These are phyloP conservation scores for Penicillium desertorum DNA, from an alignment of 495 filamentous ascomycete genomes.

Conservation along the genomic window DNA sequence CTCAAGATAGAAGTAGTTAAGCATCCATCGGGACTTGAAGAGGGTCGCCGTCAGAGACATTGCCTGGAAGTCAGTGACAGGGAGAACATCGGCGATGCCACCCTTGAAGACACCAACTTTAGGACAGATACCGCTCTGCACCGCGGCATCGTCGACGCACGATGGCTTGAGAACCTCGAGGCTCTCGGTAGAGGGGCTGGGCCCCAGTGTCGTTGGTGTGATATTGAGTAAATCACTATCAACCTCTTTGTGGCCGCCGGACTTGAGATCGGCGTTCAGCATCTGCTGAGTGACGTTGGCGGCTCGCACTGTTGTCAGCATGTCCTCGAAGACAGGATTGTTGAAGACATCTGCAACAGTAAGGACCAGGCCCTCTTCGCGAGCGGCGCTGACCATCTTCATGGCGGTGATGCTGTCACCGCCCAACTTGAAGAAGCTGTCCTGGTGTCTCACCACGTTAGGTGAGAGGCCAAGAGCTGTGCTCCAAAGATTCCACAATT, in stretches of 20 bases:
- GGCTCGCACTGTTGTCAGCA: constrained; percentile 38
- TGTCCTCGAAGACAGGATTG: constrained; percentile 48
- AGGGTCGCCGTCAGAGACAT: constrained; percentile 61
- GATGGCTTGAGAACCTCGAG: constrained; percentile 46
- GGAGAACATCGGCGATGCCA: constrained; percentile 57
- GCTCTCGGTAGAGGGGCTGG: constrained; percentile 37
- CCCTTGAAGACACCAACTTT: constrained; percentile 57
- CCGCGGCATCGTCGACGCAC: constrained; percentile 38
- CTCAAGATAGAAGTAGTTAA: constrained; percentile 61
- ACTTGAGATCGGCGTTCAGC: constrained; percentile 26
- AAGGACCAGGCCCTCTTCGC: constrained; percentile 52
- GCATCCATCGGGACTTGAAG: constrained; percentile 49
- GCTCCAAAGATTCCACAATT: constrained; percentile 48
- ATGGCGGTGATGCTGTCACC: constrained; percentile 64
- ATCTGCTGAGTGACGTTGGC: constrained; percentile 31
- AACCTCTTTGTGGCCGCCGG: constrained; percentile 16
- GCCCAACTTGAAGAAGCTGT: constrained; percentile 51
- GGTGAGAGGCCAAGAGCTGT: constrained; percentile 42
- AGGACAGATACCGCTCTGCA: constrained; percentile 51
- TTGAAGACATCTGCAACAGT: constrained; percentile 56
- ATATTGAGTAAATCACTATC: constrained; percentile 20
- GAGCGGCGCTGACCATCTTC: constrained; percentile 61
- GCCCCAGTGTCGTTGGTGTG: constrained; percentile 17
- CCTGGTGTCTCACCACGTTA: constrained; percentile 40
- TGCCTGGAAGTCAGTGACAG: constrained; percentile 63